These are phyloP conservation scores for Tolypocladium album DNA, from an alignment of 2,329 filamentous ascomycete species.

Conservation along the genomic window DNA sequence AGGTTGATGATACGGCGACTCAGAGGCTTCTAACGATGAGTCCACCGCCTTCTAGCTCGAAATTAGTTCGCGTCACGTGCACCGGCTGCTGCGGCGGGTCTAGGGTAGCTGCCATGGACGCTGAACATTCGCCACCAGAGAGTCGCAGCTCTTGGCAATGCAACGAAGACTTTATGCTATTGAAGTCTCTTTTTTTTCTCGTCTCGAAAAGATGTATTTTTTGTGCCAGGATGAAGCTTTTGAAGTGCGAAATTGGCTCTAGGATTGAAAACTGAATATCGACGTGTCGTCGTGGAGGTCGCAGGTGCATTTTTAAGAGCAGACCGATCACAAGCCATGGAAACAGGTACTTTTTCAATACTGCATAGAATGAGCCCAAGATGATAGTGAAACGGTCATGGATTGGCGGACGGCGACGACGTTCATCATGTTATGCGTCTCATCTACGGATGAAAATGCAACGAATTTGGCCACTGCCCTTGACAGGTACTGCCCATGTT, in stretches of 20 bases:
- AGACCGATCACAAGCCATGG: neutral
- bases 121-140: neutral
- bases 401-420: neutral
- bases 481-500: slow-evolving; percentile 21
- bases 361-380: neutral
- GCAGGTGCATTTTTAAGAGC: no score
- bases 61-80: slow-evolving; percentile 21
- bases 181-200: no score
- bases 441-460: slow-evolving; percentile 21
- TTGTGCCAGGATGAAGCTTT: neutral
- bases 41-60: slow-evolving; percentile 14
- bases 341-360: neutral
- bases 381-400: neutral
- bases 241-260: neutral
- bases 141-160: neutral
- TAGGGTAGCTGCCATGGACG: neutral
- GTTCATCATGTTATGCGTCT: neutral
- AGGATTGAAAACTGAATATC: neutral
- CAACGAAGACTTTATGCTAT: neutral
- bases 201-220: neutral
- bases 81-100: neutral
- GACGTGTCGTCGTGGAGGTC: no score
- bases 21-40: slow-evolving; percentile 16
- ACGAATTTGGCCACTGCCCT: slow-evolving; percentile 36
- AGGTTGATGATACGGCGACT: slow-evolving; percentile 15